Base-by-base conservation (phyloP, 2,329 filamentous ascomycete genomes). In the Fusarium heterosporum region DNA sequence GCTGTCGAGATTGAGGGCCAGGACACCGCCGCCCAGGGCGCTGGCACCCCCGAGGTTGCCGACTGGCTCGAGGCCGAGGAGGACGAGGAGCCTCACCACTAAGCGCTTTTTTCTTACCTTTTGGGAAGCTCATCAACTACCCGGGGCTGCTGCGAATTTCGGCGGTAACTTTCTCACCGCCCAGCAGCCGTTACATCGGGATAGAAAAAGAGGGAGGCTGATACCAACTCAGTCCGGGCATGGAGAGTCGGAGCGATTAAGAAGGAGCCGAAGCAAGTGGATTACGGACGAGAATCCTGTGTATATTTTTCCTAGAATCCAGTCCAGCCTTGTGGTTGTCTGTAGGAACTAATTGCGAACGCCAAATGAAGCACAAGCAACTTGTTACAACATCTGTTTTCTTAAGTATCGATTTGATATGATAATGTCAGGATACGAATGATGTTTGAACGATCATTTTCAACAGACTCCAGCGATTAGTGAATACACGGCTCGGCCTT, bases 1-100 rank as follows among this genome's bases (percentile, higher is more conserved):
- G 87, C 90, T 74, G 94, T 97, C 73, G 96, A 99, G 83, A 90
- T 98, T 71, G 95, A 98, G 86, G 95, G 95, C 72, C 89, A 93
- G 81, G 88, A 91, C 71, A 84, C 85, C 72, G 80, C 82, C 63
- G 86, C 85, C 69, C 85, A 88, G 78, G 84, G 84, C 70, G 82
- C 83, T 75, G 85, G 85, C 56, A 83, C 87, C 57, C 85, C 90
- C 63, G 82, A 81, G 61, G 79, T 86, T 61, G 82, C 85, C 74
- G 82, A 90, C 83, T 97, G 93, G 93, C 92, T 97, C 74, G 93
- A 94, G 80, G 90, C 93, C 78, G 90, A 94, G 84, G 80, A 87
- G 76, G 87, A 89, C 75, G 81, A 82, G 55, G 76, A 77, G 57
- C 76, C 77, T 70, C 85, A 87, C 69, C 85, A 87, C 79, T 88